Evolutionary conservation across 306 rosid species (phyloP), one percentile per base, ranked within the genome.

Genomic region (Quercus parvula): DNA sequence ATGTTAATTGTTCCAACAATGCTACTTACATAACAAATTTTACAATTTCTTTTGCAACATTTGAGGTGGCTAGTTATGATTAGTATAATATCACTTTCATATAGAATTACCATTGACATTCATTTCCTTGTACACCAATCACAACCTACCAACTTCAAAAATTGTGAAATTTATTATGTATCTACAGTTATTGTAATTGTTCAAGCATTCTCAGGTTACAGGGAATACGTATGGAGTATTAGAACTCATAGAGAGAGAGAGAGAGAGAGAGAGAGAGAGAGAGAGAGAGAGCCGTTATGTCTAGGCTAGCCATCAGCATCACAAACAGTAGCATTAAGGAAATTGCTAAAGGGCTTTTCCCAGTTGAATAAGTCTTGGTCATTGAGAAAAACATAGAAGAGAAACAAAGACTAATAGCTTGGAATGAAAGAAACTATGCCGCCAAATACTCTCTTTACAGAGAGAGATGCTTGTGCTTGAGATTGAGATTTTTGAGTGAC

Each of bases 261-360:
- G 46, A 5, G 28, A 67, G 54, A 54, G 51, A 61, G 33, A 61
- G 68, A 76, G 24, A 51, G 13, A 22, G 24, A 22, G 22, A 22
- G 24, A 24, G 24, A 24, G 24, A 24, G 24, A 24, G 24, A 86
- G 84, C 81, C 77, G 87, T 70, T 49, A 20, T 77, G 73, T 4
- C 38, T 4, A 66, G 6, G 71, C 55, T 24, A 27, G 74, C 35
- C 25, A 64, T 28, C 17, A 75, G 76, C 62, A 86, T 62, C 79
- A 56, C 78, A n/a, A 83, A 71, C 0, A 80, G 74, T 13, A 86
- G 79, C 69, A 80, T 18, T 19, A 38, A 5, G 74, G 75, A 79
- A 49, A 56, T 15, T 33, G 44, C 55, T 33, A 56, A 20, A 74
- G 73, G 35, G 44, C 2, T 14, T 63, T 64, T 79, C 5, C 51